Evolutionary conservation across 306 rosid genomes (phyloP).

Genomic region (Mucuna pruriens): DNA sequence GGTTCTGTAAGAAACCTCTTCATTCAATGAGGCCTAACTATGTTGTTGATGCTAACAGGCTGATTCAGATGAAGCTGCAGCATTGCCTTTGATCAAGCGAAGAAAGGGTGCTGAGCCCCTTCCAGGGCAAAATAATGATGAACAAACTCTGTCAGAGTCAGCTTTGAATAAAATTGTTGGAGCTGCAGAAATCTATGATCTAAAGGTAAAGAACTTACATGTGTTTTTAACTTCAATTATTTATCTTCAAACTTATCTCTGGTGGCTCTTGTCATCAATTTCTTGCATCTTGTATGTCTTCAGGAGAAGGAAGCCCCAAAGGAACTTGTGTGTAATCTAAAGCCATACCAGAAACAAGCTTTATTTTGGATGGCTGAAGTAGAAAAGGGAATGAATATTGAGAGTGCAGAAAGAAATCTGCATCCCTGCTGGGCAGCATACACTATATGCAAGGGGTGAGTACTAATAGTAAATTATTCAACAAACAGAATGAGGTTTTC

Average conservation of each 20-base stretch:
- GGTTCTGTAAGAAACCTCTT: neutral
- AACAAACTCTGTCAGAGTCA: slow-evolving; percentile 73
- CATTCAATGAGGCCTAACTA: neutral
- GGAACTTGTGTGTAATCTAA: slow-evolving; percentile 60
- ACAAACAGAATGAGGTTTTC: neutral
- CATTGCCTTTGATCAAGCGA: slow-evolving; percentile 57
- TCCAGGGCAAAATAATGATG: slow-evolving; percentile 59
- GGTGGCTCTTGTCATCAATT: neutral
- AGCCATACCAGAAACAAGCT: slow-evolving; percentile 93
- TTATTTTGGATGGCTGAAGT: slow-evolving; percentile 83
- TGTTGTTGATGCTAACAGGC: slow-evolving; percentile 49
- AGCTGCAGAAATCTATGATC: slow-evolving; percentile 69
- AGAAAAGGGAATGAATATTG: slow-evolving; percentile 67
- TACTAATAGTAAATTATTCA: slow-evolving; percentile 2
- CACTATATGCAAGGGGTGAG: slow-evolving; percentile 73
- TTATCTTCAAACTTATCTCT: neutral
- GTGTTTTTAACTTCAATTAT: slow-evolving; percentile 1
- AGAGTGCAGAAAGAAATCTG: slow-evolving; percentile 59
- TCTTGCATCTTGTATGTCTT: neutral
- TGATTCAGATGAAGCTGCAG: slow-evolving; percentile 55
- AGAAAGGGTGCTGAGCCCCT: slow-evolving; percentile 55
- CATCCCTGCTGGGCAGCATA: slow-evolving; percentile 96
- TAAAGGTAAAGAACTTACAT: slow-evolving; percentile 54
- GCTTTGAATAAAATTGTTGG: slow-evolving; percentile 76
- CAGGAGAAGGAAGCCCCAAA: slow-evolving; percentile 81